Evolutionary conservation across 768 basidiomycete species (phyloP).

Genomic region (Boletus vermiculosoides): DNA sequence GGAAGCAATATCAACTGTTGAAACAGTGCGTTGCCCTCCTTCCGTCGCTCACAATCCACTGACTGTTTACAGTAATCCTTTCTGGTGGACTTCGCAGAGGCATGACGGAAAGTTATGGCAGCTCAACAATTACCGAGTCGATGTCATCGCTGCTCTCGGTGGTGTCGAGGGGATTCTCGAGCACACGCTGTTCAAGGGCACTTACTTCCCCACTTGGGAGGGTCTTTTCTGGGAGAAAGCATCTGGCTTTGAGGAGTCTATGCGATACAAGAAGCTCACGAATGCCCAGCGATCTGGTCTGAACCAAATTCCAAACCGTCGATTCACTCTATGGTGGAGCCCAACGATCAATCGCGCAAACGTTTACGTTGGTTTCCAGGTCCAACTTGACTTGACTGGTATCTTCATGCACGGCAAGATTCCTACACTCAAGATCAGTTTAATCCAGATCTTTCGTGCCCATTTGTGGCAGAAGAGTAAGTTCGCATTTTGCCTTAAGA

Average conservation of each 20-base stretch:
- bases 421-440: slow-evolving; percentile 95
- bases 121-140: slow-evolving; percentile 96
- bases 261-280: slow-evolving; percentile 95
- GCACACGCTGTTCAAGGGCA: slow-evolving; percentile 96
- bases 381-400: slow-evolving; percentile 95
- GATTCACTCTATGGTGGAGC: slow-evolving; percentile 99
- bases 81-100: slow-evolving; percentile 99
- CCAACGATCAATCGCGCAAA: slow-evolving; percentile 99
- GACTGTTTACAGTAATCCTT: slow-evolving; percentile 71
- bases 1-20: slow-evolving; percentile 94
- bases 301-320: slow-evolving; percentile 97
- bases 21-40: slow-evolving; percentile 63
- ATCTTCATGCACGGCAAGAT: slow-evolving; percentile 99
- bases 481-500: slow-evolving; percentile 34
- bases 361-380: slow-evolving; percentile 99
- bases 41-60: slow-evolving; percentile 4
- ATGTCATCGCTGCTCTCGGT: slow-evolving; percentile 96
- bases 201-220: slow-evolving; percentile 98
- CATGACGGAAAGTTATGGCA: slow-evolving; percentile 98
- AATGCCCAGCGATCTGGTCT: slow-evolving; percentile 98
- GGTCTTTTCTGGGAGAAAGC: slow-evolving; percentile 99
- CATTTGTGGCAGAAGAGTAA: slow-evolving; percentile 99
- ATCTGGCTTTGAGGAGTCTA: slow-evolving; percentile 93
- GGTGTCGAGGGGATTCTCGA: slow-evolving; percentile 97
- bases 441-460: slow-evolving; percentile 99